Evolutionary conservation across 2,329 filamentous ascomycete species (phyloP).

Genomic region (Penicillium griseofulvum): DNA sequence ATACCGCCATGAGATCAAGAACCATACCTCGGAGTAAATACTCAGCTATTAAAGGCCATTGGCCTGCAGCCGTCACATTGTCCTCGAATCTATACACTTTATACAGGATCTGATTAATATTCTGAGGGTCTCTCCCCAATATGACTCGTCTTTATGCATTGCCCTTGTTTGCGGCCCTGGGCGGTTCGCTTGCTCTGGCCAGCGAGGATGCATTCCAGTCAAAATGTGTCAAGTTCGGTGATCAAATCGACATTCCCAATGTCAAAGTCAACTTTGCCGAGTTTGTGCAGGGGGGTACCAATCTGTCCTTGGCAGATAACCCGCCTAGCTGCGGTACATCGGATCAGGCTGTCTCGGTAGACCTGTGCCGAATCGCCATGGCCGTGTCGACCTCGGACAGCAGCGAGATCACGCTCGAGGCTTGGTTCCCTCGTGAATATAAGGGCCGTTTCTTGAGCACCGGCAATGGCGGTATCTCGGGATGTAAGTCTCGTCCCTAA

Average conservation of each 20-base stretch:
- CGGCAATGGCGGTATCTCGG: conserved; percentile 50
- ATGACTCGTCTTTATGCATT: conserved; percentile 17
- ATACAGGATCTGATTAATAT: no score
- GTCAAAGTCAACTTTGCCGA: conserved; percentile 33
- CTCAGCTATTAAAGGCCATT: not conserved
- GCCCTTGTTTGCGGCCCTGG: conserved; percentile 16
- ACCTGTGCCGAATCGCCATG: conserved; percentile 46
- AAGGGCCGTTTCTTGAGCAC: conserved; percentile 48
- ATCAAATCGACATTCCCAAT: conserved; percentile 28
- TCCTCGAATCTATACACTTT: not conserved
- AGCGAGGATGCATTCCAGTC: conserved; percentile 26
- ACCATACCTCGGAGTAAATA: not conserved
- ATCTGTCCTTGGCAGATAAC: conserved; percentile 39
- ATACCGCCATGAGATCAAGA: not conserved
- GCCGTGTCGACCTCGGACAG: conserved; percentile 43
- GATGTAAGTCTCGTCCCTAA: conserved; percentile 37
- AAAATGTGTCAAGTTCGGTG: conserved; percentile 26
- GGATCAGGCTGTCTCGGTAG: conserved; percentile 36
- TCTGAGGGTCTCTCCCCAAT: not conserved
- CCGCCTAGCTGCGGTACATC: conserved; percentile 34
- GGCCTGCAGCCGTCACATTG: not conserved
- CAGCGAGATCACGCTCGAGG: conserved; percentile 48
- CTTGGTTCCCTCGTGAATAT: conserved; percentile 50
- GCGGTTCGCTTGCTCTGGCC: conserved; percentile 21
- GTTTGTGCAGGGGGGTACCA: conserved; percentile 39